Percentiles rank a stretch among this genome's conserved stretches.
Conservation (phyloP, 768 basidiomycete genomes). For the Leccinum broughii region DNA sequence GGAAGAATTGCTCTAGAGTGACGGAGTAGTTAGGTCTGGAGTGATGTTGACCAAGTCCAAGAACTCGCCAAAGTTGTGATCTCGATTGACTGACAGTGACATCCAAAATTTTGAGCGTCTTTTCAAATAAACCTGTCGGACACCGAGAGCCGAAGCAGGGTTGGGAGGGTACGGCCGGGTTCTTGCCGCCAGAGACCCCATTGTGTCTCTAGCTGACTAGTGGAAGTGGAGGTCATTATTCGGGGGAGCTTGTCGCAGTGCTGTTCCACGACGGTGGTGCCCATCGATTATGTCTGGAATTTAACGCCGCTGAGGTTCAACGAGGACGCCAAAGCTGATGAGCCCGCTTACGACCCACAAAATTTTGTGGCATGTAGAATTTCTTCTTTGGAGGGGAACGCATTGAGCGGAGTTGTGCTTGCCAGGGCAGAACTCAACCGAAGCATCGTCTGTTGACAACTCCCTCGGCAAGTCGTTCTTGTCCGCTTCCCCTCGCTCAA, state of each 20-base stretch:
- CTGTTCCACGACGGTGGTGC: too few species aligned
- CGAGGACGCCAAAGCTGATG: not conserved
- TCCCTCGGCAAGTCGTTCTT: not conserved
- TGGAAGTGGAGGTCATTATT: not conserved
- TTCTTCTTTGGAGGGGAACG: constrained; percentile 6
- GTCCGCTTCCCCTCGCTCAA: not conserved
- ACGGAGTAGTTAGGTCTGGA: not conserved
- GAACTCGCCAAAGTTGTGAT: not conserved
- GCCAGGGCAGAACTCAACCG: not conserved
- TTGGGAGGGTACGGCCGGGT: too few species aligned
- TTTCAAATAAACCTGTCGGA: not conserved
- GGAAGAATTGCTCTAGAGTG: constrained; percentile 10
- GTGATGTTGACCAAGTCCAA: not conserved
- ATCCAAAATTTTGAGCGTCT: not conserved
- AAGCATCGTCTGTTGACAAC: not conserved
- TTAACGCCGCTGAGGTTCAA: not conserved
- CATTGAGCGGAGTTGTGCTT: constrained; percentile 24
- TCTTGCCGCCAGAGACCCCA: not conserved
- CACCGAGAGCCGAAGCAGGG: not conserved
- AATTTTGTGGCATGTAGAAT: constrained; percentile 14
- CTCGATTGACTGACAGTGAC: not conserved
- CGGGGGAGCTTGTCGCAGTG: not conserved
- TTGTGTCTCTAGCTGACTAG: not conserved
- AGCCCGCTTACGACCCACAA: not conserved
- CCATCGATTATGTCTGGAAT: not conserved